Conservation (phyloP, 345 rosid species). For the Eucalyptus viminalis region DNA sequence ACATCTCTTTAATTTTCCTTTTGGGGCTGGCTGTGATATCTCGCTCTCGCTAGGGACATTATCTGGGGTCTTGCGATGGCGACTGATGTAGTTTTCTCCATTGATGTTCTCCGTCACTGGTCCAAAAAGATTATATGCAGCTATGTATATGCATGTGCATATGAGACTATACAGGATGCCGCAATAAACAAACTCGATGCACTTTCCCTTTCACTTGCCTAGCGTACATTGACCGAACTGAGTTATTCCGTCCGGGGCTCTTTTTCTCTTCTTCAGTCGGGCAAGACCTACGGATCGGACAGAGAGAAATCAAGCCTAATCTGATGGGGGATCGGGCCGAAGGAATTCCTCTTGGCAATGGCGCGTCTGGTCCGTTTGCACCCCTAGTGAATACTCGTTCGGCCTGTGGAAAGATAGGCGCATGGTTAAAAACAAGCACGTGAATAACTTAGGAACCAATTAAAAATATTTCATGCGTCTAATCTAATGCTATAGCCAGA, state of each 20-base stretch:
- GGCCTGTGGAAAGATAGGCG: not conserved
- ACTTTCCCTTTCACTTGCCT: not conserved
- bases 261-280: not conserved
- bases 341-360: not conserved
- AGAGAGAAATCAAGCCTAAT: not conserved
- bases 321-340: not conserved
- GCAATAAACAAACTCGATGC: not conserved
- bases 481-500: not conserved
- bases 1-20: not conserved
- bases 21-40: not conserved
- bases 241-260: not conserved
- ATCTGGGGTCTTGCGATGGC: not conserved
- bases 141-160: not conserved
- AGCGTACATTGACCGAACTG: not conserved
- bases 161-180: not conserved
- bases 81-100: not conserved
- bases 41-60: not conserved
- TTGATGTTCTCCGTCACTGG: not conserved
- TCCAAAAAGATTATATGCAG: not conserved
- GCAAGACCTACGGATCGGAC: not conserved
- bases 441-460: not conserved
- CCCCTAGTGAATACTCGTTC: not conserved
- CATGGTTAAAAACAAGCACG: not conserved
- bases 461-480: not conserved
- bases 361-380: not conserved